phyloP scores from a whole-genome alignment of 345 rosid species.

The Heritiera fomes region DNA sequence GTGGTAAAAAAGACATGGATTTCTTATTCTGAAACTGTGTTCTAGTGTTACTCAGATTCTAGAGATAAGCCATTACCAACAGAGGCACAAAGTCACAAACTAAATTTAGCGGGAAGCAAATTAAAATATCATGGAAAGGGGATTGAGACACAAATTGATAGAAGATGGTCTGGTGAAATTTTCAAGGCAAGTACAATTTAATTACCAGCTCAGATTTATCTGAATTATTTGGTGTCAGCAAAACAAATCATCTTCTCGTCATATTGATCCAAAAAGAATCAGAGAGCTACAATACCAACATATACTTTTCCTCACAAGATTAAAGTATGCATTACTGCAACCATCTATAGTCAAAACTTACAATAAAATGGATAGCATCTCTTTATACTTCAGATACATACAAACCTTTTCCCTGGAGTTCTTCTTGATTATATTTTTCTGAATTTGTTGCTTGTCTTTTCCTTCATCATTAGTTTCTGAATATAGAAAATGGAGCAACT shows the following conservation, averaged over 20 bases:
- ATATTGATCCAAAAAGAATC: constrained; percentile 9
- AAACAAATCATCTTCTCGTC: neutral
- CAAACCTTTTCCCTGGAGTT: constrained; percentile 51
- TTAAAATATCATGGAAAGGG: neutral
- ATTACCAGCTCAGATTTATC: neutral
- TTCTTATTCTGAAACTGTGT: neutral
- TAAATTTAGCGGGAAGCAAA: constrained; percentile 10
- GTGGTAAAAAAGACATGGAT: neutral
- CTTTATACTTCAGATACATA: neutral
- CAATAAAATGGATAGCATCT: neutral
- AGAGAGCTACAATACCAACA: neutral
- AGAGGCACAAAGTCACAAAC: neutral
- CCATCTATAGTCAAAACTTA: neutral
- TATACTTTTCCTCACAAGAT: neutral
- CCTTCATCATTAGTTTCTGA: constrained; percentile 48
- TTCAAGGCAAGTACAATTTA: neutral
- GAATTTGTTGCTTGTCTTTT: constrained; percentile 34
- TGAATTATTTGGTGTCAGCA: neutral
- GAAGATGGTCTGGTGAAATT: neutral
- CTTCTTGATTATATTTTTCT: constrained; percentile 26
- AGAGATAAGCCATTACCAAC: neutral
- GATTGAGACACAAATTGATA: neutral
- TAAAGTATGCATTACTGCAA: neutral
- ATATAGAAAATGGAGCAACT: constrained; percentile 18
- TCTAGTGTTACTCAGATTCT: neutral